These are phyloP conservation scores for Trametes gibbosa DNA, from an alignment of 768 basidiomycete genomes.

Conservation along the genomic window DNA sequence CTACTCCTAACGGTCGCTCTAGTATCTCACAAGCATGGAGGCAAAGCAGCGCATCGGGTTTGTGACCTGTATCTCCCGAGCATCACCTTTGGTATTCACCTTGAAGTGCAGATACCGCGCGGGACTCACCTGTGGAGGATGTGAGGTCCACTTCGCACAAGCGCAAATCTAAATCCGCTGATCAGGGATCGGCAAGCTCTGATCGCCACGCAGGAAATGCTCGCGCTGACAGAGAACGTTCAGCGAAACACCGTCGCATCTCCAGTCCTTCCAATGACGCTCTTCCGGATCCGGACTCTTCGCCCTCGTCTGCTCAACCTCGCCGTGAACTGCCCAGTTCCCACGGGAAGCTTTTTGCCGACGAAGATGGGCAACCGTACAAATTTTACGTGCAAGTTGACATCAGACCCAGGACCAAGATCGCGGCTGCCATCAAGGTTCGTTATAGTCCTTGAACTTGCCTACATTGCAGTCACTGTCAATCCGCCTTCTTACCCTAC, in stretches of 20 bases:
- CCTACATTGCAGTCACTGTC: neutral
- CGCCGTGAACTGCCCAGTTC: neutral
- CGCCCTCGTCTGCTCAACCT: neutral
- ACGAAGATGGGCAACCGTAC: conserved; percentile 41
- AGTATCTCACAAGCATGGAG: neutral
- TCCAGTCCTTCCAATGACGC: conserved; percentile 1
- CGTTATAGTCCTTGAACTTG: conserved; percentile 9
- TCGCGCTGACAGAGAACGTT: neutral
- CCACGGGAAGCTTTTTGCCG: conserved; percentile 41
- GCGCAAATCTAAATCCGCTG: conserved; percentile 1
- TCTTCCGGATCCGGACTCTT: neutral
- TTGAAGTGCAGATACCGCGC: neutral
- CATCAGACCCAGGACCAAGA: conserved; percentile 47
- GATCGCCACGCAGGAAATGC: neutral
- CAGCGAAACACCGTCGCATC: neutral
- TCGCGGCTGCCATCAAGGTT: conserved; percentile 63
- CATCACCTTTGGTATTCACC: neutral
- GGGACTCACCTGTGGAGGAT: conserved; percentile 5
- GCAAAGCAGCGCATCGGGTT: conserved; percentile 6
- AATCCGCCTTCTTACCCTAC: neutral
- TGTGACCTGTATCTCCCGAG: neutral
- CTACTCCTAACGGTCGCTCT: neutral
- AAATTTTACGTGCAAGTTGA: conserved; percentile 71
- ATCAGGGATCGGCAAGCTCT: neutral
- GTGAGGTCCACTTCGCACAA: neutral